Percentiles rank a stretch among this genome's conserved stretches.
Evolutionary conservation across 1,139 yeast genomes (phyloP).

Genomic region (Kodamaea suecica): DNA sequence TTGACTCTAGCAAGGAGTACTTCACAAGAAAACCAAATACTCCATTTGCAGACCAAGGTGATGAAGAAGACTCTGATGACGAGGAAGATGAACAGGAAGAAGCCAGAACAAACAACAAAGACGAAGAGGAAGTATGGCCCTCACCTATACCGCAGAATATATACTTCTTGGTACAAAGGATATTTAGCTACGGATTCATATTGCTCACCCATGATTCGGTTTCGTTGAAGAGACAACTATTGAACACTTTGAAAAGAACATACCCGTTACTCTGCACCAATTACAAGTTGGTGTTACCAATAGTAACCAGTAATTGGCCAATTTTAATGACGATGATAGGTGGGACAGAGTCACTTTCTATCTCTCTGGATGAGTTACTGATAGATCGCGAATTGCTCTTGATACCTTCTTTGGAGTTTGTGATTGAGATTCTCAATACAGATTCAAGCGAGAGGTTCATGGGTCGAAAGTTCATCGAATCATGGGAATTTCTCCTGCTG

Average conservation of each 20-base stretch:
- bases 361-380: slow-evolving; percentile 5
- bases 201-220: slow-evolving; percentile 68
- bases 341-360: slow-evolving; percentile 9
- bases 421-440: slow-evolving; percentile 25
- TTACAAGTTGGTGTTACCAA: slow-evolving; percentile 57
- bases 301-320: slow-evolving; percentile 72
- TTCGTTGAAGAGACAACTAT: slow-evolving; percentile 52
- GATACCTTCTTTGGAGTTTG: slow-evolving; percentile 23
- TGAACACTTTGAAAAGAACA: slow-evolving; percentile 47
- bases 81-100: slow-evolving; percentile 21
- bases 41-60: slow-evolving; percentile 31
- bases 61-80: slow-evolving; percentile 39
- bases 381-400: slow-evolving; percentile 12
- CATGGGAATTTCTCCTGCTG: slow-evolving; percentile 30
- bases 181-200: slow-evolving; percentile 67
- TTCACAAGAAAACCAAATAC: slow-evolving; percentile 30
- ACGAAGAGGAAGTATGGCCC: slow-evolving; percentile 44
- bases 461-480: slow-evolving; percentile 34
- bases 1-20: slow-evolving; percentile 33
- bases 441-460: slow-evolving; percentile 35
- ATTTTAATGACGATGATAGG: slow-evolving; percentile 20
- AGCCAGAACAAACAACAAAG: slow-evolving; percentile 18
- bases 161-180: slow-evolving; percentile 56
- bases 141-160: slow-evolving; percentile 61
- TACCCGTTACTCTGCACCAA: slow-evolving; percentile 66